A percentile compares a stretch with the other conserved stretches of the same genome.
Evolutionary conservation across 306 rosid genomes (phyloP).

Genomic region (Gleditsia sinensis): DNA sequence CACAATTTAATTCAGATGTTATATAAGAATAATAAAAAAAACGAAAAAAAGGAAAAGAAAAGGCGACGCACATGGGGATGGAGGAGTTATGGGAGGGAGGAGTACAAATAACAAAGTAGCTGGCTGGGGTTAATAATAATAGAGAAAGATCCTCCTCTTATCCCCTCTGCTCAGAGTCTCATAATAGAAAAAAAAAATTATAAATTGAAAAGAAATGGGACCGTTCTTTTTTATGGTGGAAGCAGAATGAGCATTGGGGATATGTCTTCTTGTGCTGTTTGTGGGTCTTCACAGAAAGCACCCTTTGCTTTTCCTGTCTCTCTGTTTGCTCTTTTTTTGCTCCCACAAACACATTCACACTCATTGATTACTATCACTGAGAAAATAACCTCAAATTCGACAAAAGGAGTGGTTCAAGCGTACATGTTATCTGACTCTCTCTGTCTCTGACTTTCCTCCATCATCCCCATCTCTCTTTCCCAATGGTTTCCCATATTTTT

Average conservation of each 20-base stretch:
- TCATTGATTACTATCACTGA: not conserved
- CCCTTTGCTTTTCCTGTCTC: constrained; percentile 36
- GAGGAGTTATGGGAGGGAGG: constrained; percentile 44
- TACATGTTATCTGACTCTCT: constrained; percentile 26
- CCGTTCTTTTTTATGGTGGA: constrained; percentile 41
- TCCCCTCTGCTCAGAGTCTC: not conserved
- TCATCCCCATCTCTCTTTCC: constrained; percentile 32
- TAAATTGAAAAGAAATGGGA: constrained; percentile 34
- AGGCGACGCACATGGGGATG: constrained; percentile 28
- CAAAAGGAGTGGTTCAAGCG: constrained; percentile 45
- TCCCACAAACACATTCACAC: not conserved
- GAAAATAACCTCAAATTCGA: constrained; percentile 38
- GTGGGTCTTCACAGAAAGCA: constrained; percentile 39
- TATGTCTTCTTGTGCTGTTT: constrained; percentile 40
- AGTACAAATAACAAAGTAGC: constrained; percentile 17
- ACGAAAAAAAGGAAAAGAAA: not conserved
- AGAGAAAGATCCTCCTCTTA: constrained; percentile 25
- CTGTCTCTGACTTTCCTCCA: constrained; percentile 44
- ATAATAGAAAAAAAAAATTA: not conserved
- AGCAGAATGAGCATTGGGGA: constrained; percentile 41
- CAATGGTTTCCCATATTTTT: constrained; percentile 38
- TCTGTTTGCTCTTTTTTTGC: constrained; percentile 26
- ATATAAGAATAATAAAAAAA: too few species aligned
- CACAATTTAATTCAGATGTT: too few species aligned
- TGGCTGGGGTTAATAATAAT: constrained; percentile 31